A percentile compares a stretch with the other conserved stretches of the same genome.
Conservation (phyloP, 768 basidiomycete genomes). For the Lanmaoa rubissima region DNA sequence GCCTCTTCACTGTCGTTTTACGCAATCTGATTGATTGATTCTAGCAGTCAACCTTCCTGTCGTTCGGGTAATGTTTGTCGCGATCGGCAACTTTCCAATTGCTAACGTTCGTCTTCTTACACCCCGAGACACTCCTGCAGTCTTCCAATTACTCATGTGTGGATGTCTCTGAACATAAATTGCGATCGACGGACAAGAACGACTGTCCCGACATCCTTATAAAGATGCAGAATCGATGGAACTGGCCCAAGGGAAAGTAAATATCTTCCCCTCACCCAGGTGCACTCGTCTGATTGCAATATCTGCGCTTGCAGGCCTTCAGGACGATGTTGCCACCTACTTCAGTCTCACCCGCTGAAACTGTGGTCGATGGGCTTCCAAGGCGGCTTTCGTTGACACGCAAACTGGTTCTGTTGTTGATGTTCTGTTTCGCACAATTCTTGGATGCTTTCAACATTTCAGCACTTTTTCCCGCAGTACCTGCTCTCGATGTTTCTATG, state of each 20-base stretch:
- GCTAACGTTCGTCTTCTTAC: not conserved
- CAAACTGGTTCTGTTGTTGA: constrained; percentile 32
- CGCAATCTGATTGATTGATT: not conserved
- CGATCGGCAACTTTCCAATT: not conserved
- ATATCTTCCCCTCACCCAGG: not conserved
- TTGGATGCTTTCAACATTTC: constrained; percentile 45
- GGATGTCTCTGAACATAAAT: not conserved
- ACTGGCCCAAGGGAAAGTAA: not conserved
- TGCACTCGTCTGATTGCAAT: not conserved
- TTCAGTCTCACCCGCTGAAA: not conserved
- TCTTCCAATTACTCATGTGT: not conserved
- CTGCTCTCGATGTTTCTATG: constrained; percentile 27
- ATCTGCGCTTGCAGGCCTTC: not conserved
- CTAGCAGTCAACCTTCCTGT: not conserved
- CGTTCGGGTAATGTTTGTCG: not conserved
- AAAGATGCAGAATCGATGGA: not conserved
- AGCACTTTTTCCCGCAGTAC: constrained; percentile 41
- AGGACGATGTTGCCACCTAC: constrained; percentile 13
- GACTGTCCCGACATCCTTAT: not conserved
- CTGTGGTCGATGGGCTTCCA: not conserved
- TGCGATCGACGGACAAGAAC: not conserved
- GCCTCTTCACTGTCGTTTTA: too few species aligned
- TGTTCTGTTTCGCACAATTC: constrained; percentile 43
- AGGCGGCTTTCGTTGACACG: constrained; percentile 23
- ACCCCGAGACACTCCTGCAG: too few species aligned